Conservation (phyloP, 73 alveolate species). For the Urostyla sp. region DNA sequence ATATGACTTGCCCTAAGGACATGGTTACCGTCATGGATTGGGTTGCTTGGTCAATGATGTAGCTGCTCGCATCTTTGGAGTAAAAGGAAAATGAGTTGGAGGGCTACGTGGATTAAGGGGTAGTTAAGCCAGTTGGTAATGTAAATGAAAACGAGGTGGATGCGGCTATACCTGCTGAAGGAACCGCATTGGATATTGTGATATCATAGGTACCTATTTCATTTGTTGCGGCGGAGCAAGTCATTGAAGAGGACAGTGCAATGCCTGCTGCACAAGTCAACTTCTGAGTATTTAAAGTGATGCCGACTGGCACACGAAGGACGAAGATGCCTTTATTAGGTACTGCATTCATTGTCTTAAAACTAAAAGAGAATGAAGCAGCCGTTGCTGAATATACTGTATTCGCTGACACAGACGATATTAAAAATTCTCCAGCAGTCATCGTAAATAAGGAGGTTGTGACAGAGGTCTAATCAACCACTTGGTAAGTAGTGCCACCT, state of each 20-base stretch:
- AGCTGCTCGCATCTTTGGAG: neutral
- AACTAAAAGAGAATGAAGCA: too few relatives aligned
- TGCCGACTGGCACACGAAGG: neutral
- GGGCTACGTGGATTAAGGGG: constrained; percentile 25
- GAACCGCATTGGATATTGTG: neutral
- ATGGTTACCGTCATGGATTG: constrained; percentile 11
- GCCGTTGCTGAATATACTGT: too few relatives aligned
- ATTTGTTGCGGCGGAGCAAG: too few relatives aligned
- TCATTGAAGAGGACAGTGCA: neutral
- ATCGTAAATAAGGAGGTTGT: too few relatives aligned
- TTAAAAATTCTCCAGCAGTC: too few relatives aligned
- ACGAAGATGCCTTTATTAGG: too few relatives aligned
- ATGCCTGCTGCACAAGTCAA: too few relatives aligned
- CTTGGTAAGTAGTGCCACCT: constrained; percentile 21
- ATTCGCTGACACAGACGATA: too few relatives aligned
- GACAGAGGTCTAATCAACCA: too few relatives aligned
- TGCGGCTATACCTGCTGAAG: neutral
- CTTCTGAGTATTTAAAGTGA: too few relatives aligned
- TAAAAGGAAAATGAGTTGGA: neutral
- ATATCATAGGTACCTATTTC: neutral
- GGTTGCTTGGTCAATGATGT: neutral
- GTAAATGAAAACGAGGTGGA: neutral
- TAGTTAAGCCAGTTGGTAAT: constrained; percentile 11
- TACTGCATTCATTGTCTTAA: too few relatives aligned
- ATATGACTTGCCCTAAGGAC: neutral